Percentiles rank a stretch among this genome's conserved stretches.
phyloP scores from a whole-genome alignment of 345 rosid genomes.

The Sisymbrium altissimum region DNA sequence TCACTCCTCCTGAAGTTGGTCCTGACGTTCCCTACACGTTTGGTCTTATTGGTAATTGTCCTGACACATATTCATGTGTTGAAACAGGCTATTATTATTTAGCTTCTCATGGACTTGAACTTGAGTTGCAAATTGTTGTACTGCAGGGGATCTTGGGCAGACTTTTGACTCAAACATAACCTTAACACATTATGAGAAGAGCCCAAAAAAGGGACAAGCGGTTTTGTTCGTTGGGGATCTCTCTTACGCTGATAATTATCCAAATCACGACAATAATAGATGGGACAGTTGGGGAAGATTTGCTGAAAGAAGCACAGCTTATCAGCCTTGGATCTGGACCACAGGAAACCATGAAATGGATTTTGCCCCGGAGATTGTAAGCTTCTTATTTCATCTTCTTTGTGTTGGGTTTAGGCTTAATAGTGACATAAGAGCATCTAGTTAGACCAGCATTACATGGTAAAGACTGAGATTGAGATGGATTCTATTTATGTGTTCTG shows the following conservation, averaged over 20 bases:
- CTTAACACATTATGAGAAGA: slow-evolving; percentile 70
- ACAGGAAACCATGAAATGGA: slow-evolving; percentile 88
- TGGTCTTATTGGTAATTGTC: slow-evolving; percentile 49
- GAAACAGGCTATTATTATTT: neutral
- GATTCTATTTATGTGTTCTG: slow-evolving; percentile 7
- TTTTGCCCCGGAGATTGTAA: slow-evolving; percentile 67
- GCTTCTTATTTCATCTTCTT: neutral
- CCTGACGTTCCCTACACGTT: slow-evolving; percentile 71
- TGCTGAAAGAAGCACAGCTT: slow-evolving; percentile 75
- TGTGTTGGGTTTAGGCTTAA: neutral
- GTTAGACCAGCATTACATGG: neutral
- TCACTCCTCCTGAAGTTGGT: slow-evolving; percentile 63
- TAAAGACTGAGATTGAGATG: slow-evolving; percentile 13
- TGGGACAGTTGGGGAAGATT: slow-evolving; percentile 98
- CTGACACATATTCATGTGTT: neutral
- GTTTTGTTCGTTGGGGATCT: slow-evolving; percentile 82
- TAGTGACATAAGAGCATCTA: too few relatives aligned
- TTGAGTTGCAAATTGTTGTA: slow-evolving; percentile 5
- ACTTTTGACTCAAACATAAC: slow-evolving; percentile 80
- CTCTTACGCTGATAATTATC: slow-evolving; percentile 79
- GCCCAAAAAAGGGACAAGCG: slow-evolving; percentile 60
- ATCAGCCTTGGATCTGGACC: slow-evolving; percentile 98
- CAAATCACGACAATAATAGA: slow-evolving; percentile 61
- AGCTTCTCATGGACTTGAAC: neutral
- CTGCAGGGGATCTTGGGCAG: slow-evolving; percentile 95